Conservation (phyloP, 805 yeast genomes). For the Teunomyces atbi region DNA sequence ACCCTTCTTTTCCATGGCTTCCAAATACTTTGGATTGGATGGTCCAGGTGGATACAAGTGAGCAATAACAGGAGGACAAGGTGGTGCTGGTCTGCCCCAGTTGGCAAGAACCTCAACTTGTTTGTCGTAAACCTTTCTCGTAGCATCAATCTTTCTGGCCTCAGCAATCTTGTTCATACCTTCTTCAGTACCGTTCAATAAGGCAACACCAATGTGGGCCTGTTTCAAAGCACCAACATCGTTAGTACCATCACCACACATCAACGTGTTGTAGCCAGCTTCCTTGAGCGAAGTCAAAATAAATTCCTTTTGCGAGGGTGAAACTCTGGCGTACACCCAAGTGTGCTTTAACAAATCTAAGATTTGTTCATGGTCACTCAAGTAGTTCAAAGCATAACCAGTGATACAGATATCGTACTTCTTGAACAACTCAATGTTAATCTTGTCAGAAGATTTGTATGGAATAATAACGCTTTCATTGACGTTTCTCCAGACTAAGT, state of each 20-base stretch:
- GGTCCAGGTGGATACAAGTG: constrained; percentile 97
- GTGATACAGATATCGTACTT: constrained; percentile 86
- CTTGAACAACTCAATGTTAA: constrained; percentile 57
- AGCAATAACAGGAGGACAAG: constrained; percentile 84
- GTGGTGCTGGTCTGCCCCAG: constrained; percentile 84
- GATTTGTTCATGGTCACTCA: constrained; percentile 68
- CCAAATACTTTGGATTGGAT: constrained; percentile 79
- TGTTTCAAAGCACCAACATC: constrained; percentile 99
- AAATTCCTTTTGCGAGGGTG: constrained; percentile 93
- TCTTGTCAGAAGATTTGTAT: constrained; percentile 54
- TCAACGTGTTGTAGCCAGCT: constrained; percentile 87
- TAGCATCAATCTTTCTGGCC: constrained; percentile 62
- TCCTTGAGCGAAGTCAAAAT: constrained; percentile 79
- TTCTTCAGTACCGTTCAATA: constrained; percentile 94
- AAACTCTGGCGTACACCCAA: constrained; percentile 97
- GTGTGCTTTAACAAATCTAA: constrained; percentile 76
- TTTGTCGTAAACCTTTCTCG: constrained; percentile 71
- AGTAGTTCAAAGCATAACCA: constrained; percentile 78
- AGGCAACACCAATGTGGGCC: constrained; percentile 98
- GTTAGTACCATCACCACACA: constrained; percentile 99
- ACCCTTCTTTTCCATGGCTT: constrained; percentile 83
- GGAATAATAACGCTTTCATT: constrained; percentile 73
- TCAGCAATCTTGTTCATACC: constrained; percentile 88
- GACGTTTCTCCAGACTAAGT: constrained; percentile 81
- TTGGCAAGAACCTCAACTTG: constrained; percentile 74